These are phyloP conservation scores for Chaetoscypha palmicola DNA, from an alignment of 2,329 filamentous ascomycete species.

Conservation along the genomic window DNA sequence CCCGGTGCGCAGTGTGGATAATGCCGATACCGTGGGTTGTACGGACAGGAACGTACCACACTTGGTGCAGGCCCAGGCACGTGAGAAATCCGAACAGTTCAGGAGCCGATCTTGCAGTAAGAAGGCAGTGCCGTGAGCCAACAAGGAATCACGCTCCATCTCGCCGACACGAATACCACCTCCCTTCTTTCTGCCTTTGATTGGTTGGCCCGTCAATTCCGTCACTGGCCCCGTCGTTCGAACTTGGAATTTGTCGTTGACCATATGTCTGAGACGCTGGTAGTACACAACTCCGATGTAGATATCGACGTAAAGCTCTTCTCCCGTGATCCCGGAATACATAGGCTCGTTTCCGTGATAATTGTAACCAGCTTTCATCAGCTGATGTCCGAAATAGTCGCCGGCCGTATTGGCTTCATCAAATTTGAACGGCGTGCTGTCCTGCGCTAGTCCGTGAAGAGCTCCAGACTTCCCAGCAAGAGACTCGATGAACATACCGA, in stretches of 20 bases:
- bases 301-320: conserved; percentile 90
- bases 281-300: conserved; percentile 98
- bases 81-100: conserved; percentile 93
- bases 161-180: conserved; percentile 98
- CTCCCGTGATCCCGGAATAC: conserved; percentile 94
- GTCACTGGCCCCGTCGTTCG: conserved; percentile 92
- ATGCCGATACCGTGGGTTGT: conserved; percentile 67
- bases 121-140: conserved; percentile 93
- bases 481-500: conserved; percentile 98
- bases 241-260: conserved; percentile 99
- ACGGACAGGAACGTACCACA: conserved; percentile 90
- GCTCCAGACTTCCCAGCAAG: conserved; percentile 92
- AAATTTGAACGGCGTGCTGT: conserved; percentile 92
- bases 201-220: conserved; percentile 84
- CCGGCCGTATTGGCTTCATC: conserved; percentile 85
- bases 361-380: conserved; percentile 93
- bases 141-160: conserved; percentile 94
- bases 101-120: conserved; percentile 89
- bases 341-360: conserved; percentile 98
- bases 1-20: conserved; percentile 56
- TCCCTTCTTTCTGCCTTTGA: conserved; percentile 93
- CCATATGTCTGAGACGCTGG: conserved; percentile 97
- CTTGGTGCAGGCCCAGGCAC: conserved; percentile 78
- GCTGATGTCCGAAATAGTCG: conserved; percentile 93
- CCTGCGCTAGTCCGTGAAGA: conserved; percentile 90